Evolutionary conservation across 768 basidiomycete genomes (phyloP).

Genomic region (Chalciporus sphaerocephalus): DNA sequence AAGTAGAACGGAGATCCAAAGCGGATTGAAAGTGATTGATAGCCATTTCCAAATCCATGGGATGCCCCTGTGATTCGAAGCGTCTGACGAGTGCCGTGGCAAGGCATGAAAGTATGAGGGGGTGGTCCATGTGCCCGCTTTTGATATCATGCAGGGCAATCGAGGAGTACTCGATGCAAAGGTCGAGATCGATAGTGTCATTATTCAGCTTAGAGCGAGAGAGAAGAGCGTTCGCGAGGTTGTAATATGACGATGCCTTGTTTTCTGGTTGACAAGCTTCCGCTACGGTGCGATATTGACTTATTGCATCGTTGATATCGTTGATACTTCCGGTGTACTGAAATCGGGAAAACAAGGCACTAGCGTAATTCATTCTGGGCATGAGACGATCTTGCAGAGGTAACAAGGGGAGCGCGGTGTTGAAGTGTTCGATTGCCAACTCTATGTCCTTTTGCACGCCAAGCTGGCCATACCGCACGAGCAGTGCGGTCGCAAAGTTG

Average conservation of each 20-base stretch:
- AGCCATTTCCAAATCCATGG: conserved; percentile 26
- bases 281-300: conserved; percentile 20
- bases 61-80: conserved; percentile 14
- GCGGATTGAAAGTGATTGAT: conserved; percentile 22
- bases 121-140: conserved; percentile 14
- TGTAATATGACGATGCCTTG: conserved; percentile 21
- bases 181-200: conserved; percentile 18
- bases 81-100: conserved; percentile 23
- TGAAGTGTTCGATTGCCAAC: conserved; percentile 25
- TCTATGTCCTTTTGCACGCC: conserved; percentile 26
- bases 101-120: conserved; percentile 19
- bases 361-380: conserved; percentile 28
- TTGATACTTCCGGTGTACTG: conserved; percentile 15
- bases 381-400: conserved; percentile 18
- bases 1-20: conserved; percentile 14
- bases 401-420: conserved; percentile 17
- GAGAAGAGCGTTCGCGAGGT: conserved; percentile 30
- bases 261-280: conserved; percentile 17
- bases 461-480: conserved; percentile 24
- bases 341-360: conserved; percentile 27
- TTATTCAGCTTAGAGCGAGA: conserved; percentile 25
- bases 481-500: conserved; percentile 28
- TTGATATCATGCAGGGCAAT: conserved; percentile 16
- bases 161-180: conserved; percentile 20
- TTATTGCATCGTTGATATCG: conserved; percentile 23